Conservation (phyloP, 331 rosid species). For the Cydonia oblonga region DNA sequence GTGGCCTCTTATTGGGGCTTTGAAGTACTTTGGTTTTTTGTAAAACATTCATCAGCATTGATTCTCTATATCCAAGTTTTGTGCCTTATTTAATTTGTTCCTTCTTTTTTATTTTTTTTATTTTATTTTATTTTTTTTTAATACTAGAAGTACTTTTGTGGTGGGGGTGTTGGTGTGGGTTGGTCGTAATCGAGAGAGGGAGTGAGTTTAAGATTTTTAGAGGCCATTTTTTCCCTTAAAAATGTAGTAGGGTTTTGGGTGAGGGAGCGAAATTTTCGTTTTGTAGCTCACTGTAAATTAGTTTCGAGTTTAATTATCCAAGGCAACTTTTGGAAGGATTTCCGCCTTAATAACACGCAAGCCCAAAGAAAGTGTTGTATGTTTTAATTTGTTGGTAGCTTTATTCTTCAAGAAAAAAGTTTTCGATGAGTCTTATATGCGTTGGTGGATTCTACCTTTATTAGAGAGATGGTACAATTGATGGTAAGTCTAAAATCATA, state of each 20-base stretch:
- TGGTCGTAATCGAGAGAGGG: constrained; percentile 29
- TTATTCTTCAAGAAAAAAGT: background rate
- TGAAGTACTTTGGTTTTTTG: constrained; percentile 27
- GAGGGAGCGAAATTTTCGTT: constrained; percentile 6
- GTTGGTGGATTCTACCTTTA: too few relatives aligned
- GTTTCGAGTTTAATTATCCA: background rate
- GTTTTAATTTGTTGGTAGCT: background rate
- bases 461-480: too few relatives aligned
- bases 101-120: too few relatives aligned
- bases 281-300: constrained; percentile 32
- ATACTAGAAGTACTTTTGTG: background rate
- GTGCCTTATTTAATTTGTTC: constrained; percentile 1
- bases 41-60: constrained; percentile 40
- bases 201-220: too few relatives aligned
- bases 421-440: background rate
- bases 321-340: background rate
- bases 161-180: background rate
- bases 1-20: constrained; percentile 25
- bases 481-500: too few relatives aligned
- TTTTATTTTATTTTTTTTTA: too few relatives aligned
- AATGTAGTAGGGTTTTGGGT: too few relatives aligned
- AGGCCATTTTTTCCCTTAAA: too few relatives aligned
- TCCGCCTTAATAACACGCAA: background rate
- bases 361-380: background rate
- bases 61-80: constrained; percentile 21